Evolutionary conservation across 1,139 yeast species (phyloP).

Genomic region (Scheffersomyces titani): DNA sequence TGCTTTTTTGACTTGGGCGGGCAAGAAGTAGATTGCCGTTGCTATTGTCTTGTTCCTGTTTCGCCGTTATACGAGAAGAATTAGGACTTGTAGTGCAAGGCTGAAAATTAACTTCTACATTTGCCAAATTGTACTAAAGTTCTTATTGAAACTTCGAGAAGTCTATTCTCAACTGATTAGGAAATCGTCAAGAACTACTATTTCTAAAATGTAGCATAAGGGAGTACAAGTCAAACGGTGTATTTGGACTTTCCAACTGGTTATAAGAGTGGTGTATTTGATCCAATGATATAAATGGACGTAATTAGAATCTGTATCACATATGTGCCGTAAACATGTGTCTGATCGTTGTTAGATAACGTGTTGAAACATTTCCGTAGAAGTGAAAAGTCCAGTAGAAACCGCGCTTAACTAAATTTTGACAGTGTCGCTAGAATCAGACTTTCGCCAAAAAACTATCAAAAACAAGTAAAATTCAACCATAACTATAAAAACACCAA

Average conservation of each 20-base stretch:
- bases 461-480: neutral
- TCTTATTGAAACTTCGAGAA: neutral
- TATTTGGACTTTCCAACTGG: no score
- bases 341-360: no score
- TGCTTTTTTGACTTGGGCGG: neutral
- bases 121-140: neutral
- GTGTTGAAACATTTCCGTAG: no score
- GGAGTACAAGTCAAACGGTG: no score
- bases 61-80: neutral
- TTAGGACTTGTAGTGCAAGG: neutral
- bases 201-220: no score
- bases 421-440: no score
- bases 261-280: no score
- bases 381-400: neutral
- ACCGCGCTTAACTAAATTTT: neutral
- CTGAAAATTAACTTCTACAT: neutral
- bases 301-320: no score
- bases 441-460: no score
- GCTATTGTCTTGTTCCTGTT: neutral
- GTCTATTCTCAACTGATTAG: neutral
- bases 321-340: no score
- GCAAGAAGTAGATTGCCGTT: neutral
- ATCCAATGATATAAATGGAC: no score
- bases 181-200: neutral
- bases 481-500: neutral